These are phyloP conservation scores for Aegilops tauschii DNA, from an alignment of 176 grass and related monocot species.

Conservation along the genomic window DNA sequence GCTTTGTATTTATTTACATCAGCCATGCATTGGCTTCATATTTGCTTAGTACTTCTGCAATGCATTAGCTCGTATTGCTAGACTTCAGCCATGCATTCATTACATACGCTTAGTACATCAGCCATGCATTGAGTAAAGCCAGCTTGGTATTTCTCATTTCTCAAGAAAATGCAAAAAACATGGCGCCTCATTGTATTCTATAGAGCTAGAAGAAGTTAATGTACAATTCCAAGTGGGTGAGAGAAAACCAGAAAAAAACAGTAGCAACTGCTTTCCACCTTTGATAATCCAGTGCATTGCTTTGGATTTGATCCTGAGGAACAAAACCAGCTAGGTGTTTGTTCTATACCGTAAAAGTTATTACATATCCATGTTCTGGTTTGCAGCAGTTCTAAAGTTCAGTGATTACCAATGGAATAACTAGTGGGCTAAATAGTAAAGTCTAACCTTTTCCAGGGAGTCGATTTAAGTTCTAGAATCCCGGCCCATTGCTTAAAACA, in stretches of 20 bases:
- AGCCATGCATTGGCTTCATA: background rate
- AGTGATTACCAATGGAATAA: background rate
- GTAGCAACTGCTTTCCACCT: background rate
- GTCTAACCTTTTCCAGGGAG: background rate
- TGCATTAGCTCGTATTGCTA: background rate
- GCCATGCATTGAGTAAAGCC: background rate
- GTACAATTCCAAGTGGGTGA: background rate
- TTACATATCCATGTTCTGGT: background rate
- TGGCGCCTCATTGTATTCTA: background rate
- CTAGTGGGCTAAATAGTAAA: background rate
- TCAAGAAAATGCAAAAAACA: background rate
- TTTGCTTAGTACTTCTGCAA: background rate
- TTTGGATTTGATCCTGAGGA: background rate
- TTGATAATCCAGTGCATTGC: background rate
- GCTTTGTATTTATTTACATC: background rate
- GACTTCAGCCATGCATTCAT: background rate
- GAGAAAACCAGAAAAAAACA: background rate
- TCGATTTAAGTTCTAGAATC: background rate
- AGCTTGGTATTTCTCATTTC: background rate
- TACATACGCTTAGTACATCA: background rate
- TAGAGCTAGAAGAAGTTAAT: background rate
- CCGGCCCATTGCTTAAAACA: background rate
- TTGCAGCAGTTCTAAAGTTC: background rate
- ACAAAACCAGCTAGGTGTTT: background rate
- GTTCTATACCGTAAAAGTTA: background rate